These are phyloP conservation scores for Eimeria nieschulzi DNA, from an alignment of 169 alveolate species.

Conservation along the genomic window DNA sequence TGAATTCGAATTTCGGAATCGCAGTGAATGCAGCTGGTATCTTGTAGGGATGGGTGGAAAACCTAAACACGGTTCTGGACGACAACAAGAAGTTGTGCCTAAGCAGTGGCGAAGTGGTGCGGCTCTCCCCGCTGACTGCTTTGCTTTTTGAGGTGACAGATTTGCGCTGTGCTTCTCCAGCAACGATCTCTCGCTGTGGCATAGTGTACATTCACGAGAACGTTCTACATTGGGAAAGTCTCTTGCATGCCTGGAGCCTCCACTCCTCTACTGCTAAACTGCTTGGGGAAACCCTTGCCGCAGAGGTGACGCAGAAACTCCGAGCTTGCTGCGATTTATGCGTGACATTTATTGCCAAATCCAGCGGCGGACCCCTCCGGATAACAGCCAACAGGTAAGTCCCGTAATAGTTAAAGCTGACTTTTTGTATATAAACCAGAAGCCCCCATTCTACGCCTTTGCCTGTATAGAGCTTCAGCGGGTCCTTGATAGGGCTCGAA, in stretches of 20 bases:
- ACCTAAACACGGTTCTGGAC: constrained; percentile 95
- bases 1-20: too few species aligned
- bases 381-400: constrained; percentile 53
- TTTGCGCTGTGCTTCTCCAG: constrained; percentile 94
- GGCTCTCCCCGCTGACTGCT: constrained; percentile 88
- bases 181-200: constrained; percentile 95
- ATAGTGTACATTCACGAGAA: constrained; percentile 92
- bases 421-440: too few species aligned
- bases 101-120: constrained; percentile 92
- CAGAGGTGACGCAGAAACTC: constrained; percentile 20
- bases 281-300: constrained; percentile 23
- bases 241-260: constrained; percentile 89
- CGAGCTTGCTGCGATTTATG: constrained; percentile 31
- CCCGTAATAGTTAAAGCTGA: neutral
- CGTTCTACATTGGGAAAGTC: constrained; percentile 93
- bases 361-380: constrained; percentile 32
- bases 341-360: constrained; percentile 43
- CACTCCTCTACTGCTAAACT: constrained; percentile 55
- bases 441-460: too few species aligned
- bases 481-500: too few species aligned
- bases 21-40: neutral
- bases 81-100: constrained; percentile 94
- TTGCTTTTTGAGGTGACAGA: constrained; percentile 94
- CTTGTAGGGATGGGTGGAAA: constrained; percentile 92
- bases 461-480: too few species aligned